phyloP scores from a whole-genome alignment of 2,329 filamentous ascomycete genomes.

The Fusarium floridanum region DNA sequence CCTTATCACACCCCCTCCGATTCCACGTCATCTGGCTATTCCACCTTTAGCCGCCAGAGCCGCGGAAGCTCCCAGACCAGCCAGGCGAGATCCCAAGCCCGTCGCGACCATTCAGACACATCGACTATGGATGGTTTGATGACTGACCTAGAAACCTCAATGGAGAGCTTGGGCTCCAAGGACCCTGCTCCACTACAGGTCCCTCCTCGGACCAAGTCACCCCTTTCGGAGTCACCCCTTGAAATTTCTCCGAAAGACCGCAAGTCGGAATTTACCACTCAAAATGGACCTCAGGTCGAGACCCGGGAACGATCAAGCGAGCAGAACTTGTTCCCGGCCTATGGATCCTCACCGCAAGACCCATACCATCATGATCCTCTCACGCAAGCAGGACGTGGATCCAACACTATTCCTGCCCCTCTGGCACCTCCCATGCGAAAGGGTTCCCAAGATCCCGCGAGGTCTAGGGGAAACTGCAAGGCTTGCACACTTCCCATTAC shows the following conservation, averaged over 20 bases:
- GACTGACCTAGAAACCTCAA: slow-evolving; percentile 67
- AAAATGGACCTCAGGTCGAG: slow-evolving; percentile 35
- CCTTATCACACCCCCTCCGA: slow-evolving; percentile 74
- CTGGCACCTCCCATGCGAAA: slow-evolving; percentile 46
- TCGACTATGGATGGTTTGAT: slow-evolving; percentile 66
- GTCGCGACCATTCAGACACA: slow-evolving; percentile 57
- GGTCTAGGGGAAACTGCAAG: slow-evolving; percentile 82
- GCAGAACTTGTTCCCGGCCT: slow-evolving; percentile 27
- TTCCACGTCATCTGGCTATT: slow-evolving; percentile 75
- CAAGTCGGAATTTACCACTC: slow-evolving; percentile 41
- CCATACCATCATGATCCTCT: slow-evolving; percentile 20
- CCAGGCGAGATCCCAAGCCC: slow-evolving; percentile 49
- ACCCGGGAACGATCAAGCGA: slow-evolving; percentile 24
- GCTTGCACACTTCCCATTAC: slow-evolving; percentile 83
- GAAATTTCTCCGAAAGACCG: slow-evolving; percentile 43
- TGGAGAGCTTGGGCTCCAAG: slow-evolving; percentile 52
- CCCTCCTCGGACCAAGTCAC: slow-evolving; percentile 42
- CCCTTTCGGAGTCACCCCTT: slow-evolving; percentile 47
- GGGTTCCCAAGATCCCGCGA: slow-evolving; percentile 56
- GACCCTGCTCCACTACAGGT: slow-evolving; percentile 48
- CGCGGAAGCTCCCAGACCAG: slow-evolving; percentile 72
- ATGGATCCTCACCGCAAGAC: slow-evolving; percentile 38
- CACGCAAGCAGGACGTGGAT: slow-evolving; percentile 18
- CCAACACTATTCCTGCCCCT: slow-evolving; percentile 21
- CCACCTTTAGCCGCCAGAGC: slow-evolving; percentile 69